A percentile compares a stretch with the other conserved stretches of the same genome.
phyloP scores from a whole-genome alignment of 1,284 basidiomycete species.

The Ceratobasidium sp. region DNA sequence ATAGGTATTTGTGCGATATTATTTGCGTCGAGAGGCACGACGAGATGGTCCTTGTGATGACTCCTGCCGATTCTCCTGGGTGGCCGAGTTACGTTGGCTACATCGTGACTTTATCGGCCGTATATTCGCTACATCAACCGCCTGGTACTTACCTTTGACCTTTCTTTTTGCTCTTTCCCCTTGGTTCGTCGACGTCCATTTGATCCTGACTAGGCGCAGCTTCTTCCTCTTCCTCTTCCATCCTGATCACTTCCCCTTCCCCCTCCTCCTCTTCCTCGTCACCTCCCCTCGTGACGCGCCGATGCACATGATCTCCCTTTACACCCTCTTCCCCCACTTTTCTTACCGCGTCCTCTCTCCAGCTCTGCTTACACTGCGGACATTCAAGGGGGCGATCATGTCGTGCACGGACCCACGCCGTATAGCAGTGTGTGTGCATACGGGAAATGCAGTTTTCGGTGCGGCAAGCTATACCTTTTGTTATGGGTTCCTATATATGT shows the following conservation, averaged over 20 bases:
- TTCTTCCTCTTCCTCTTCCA: constrained; percentile 21
- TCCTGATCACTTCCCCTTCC: constrained; percentile 44
- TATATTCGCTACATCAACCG: too few species aligned
- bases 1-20: background rate
- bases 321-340: constrained; percentile 50
- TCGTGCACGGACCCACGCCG: constrained; percentile 48
- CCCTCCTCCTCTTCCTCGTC: constrained; percentile 28
- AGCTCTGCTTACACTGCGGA: constrained; percentile 37
- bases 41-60: constrained; percentile 17
- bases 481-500: constrained; percentile 63
- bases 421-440: constrained; percentile 76
- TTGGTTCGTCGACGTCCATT: constrained; percentile 23
- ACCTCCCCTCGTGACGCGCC: constrained; percentile 41
- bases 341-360: constrained; percentile 55
- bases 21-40: constrained; percentile 36
- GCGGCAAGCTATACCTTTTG: constrained; percentile 72
- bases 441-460: constrained; percentile 71
- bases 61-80: constrained; percentile 6
- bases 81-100: constrained; percentile 23
- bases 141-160: background rate
- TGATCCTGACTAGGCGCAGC: constrained; percentile 27
- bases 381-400: constrained; percentile 42
- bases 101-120: background rate
- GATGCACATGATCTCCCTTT: constrained; percentile 30
- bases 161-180: constrained; percentile 26